Evolutionary conservation across 2,329 filamentous ascomycete species (phyloP).

Genomic region (Aulographum hederae): DNA sequence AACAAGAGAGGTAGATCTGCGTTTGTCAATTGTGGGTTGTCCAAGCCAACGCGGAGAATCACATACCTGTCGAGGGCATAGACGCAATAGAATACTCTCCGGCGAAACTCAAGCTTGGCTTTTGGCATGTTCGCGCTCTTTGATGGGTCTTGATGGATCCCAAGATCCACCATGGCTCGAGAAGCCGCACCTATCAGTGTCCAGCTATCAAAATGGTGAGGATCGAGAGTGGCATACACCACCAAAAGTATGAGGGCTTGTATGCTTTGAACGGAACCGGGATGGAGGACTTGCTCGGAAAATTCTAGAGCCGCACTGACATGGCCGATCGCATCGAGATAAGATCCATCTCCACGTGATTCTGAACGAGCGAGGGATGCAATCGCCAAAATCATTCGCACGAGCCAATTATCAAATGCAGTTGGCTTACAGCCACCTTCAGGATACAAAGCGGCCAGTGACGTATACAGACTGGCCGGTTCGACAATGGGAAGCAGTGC

Average conservation of each 20-base stretch:
- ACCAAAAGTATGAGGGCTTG: slow-evolving; percentile 75
- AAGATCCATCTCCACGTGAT: slow-evolving; percentile 42
- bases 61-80: slow-evolving; percentile 72
- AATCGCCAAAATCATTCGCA: slow-evolving; percentile 81
- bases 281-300: slow-evolving; percentile 67
- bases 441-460: slow-evolving; percentile 68
- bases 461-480: slow-evolving; percentile 58
- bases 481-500: slow-evolving; percentile 79
- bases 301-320: slow-evolving; percentile 52
- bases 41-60: background rate
- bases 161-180: slow-evolving; percentile 72
- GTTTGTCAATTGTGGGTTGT: background rate
- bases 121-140: slow-evolving; percentile 49
- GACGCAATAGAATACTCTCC: slow-evolving; percentile 76
- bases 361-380: slow-evolving; percentile 58
- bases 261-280: slow-evolving; percentile 69
- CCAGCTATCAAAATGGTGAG: slow-evolving; percentile 85
- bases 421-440: slow-evolving; percentile 42
- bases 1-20: slow-evolving; percentile 70
- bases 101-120: slow-evolving; percentile 54
- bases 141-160: slow-evolving; percentile 81
- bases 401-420: slow-evolving; percentile 61
- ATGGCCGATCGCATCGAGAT: slow-evolving; percentile 40
- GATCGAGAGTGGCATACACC: slow-evolving; percentile 79
- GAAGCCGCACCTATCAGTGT: slow-evolving; percentile 82